phyloP scores from a whole-genome alignment of 345 rosid species.

The Aquilaria malaccensis region DNA sequence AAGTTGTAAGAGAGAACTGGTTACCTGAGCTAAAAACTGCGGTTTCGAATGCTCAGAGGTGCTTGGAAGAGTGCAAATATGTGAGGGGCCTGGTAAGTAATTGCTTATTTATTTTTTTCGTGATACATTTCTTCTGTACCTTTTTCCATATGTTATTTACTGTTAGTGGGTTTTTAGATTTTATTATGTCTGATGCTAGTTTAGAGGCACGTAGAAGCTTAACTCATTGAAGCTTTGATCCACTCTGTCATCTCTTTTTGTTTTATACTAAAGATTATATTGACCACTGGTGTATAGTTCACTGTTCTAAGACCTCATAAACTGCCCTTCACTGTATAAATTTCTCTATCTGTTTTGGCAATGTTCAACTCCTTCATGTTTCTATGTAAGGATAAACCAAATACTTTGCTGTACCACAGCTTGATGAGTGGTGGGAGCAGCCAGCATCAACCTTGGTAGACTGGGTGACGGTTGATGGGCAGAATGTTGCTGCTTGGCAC shows the following conservation, averaged over 20 bases:
- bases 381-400: too few species aligned
- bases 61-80: constrained; percentile 70
- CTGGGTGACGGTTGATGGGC: constrained; percentile 85
- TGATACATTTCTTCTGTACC: background rate
- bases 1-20: constrained; percentile 62
- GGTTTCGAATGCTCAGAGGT: constrained; percentile 58
- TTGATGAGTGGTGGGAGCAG: constrained; percentile 96
- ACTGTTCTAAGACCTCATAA: too few species aligned
- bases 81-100: constrained; percentile 77
- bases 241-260: too few species aligned
- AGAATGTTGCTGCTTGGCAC: constrained; percentile 79
- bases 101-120: background rate
- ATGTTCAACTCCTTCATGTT: background rate
- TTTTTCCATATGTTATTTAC: background rate
- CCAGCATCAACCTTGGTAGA: constrained; percentile 89
- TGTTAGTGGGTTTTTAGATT: background rate
- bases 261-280: too few species aligned
- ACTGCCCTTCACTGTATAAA: too few species aligned
- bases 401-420: constrained; percentile 31
- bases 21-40: constrained; percentile 79
- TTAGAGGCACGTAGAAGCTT: too few species aligned
- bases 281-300: too few species aligned
- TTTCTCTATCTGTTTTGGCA: background rate
- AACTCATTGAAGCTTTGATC: too few species aligned
- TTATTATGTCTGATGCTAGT: too few species aligned